These are phyloP conservation scores for Plasmopara viticola DNA, from an alignment of 352 stramenopile species.

Conservation along the genomic window DNA sequence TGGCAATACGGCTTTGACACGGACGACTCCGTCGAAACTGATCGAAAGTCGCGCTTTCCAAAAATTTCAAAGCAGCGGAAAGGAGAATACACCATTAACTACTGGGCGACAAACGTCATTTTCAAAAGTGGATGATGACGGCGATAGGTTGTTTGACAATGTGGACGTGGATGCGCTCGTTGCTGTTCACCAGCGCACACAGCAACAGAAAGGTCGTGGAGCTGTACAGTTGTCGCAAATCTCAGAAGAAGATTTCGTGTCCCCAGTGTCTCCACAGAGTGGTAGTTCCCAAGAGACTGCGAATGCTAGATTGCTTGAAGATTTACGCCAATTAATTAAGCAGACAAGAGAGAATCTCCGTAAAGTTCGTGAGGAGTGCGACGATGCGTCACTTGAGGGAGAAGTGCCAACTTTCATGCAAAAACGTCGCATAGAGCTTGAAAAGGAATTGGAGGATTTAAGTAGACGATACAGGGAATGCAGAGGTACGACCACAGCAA, in stretches of 20 bases:
- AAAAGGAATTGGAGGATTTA: conserved; percentile 51
- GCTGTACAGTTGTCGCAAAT: conserved; percentile 2
- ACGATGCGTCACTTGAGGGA: conserved; percentile 76
- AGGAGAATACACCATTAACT: not conserved
- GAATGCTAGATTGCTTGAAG: conserved; percentile 15
- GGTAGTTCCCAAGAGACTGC: conserved; percentile 17
- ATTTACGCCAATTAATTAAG: conserved; percentile 50
- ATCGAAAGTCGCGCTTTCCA: conserved; percentile 1
- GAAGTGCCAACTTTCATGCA: conserved; percentile 54
- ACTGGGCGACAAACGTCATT: conserved; percentile 6
- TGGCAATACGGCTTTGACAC: conserved; percentile 29
- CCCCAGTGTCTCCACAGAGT: conserved; percentile 14
- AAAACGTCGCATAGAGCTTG: conserved; percentile 38
- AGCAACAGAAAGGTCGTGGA: conserved; percentile 16
- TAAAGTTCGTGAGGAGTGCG: conserved; percentile 66
- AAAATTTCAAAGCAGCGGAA: conserved; percentile 6
- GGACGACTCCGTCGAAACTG: conserved; percentile 2
- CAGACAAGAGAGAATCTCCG: conserved; percentile 55
- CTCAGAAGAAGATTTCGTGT: conserved; percentile 9
- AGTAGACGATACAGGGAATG: conserved; percentile 56
- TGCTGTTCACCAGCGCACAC: conserved; percentile 34
- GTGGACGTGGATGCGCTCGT: conserved; percentile 54
- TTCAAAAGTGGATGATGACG: conserved; percentile 16
- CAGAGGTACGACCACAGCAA: conserved; percentile 26
- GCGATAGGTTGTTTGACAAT: conserved; percentile 28